phyloP scores from a whole-genome alignment of 768 basidiomycete species.

The Russula earlei region DNA sequence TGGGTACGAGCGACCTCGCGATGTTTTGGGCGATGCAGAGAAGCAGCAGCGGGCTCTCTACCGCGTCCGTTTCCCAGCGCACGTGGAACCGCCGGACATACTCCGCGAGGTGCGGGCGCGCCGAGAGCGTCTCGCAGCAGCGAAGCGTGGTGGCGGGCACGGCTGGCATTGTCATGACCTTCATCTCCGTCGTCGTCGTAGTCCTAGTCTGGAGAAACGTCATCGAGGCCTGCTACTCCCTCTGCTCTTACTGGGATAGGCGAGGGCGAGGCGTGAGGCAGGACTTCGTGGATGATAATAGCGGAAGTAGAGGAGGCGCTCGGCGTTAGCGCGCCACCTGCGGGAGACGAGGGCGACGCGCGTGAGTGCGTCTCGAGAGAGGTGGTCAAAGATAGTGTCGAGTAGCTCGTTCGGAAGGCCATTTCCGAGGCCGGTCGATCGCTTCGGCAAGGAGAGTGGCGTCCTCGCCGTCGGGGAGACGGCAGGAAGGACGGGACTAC shows the following conservation, averaged over 20 bases:
- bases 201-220: no score
- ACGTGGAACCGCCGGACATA: constrained; percentile 39
- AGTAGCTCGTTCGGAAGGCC: constrained; percentile 50
- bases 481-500: not conserved
- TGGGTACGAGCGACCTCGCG: constrained; percentile 33
- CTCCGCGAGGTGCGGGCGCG: constrained; percentile 38
- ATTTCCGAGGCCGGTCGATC: not conserved
- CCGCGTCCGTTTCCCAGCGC: constrained; percentile 42
- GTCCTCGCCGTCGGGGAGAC: not conserved
- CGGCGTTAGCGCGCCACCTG: constrained; percentile 38
- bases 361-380: constrained; percentile 29
- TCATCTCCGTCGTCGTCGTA: not conserved
- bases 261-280: constrained; percentile 30
- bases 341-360: constrained; percentile 37
- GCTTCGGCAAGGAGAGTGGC: not conserved
- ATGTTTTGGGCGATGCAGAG: constrained; percentile 18
- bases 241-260: not conserved
- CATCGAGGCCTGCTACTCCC: no score
- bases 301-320: constrained; percentile 50
- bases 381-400: constrained; percentile 35
- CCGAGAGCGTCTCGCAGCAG: constrained; percentile 45
- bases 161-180: not conserved
- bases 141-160: constrained; percentile 32
- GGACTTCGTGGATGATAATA: constrained; percentile 38
- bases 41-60: constrained; percentile 20